Conservation (phyloP, 2,329 filamentous ascomycete species). For the Fusarium lateritium region DNA sequence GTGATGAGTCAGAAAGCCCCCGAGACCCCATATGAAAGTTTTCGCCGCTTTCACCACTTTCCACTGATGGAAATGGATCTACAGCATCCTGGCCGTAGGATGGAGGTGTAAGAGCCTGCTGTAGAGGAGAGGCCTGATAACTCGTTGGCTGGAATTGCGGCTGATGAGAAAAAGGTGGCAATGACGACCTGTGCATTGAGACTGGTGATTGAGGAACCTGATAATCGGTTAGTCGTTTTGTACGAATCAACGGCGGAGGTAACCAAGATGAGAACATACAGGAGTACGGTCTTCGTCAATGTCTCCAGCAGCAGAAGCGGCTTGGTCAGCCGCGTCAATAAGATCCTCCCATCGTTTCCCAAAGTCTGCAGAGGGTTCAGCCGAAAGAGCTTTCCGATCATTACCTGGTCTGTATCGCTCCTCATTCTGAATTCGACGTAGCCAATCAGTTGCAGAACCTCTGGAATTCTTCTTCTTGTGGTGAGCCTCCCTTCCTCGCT, state of each 20-base stretch:
- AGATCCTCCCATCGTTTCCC: conserved; percentile 97
- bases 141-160: conserved; percentile 74
- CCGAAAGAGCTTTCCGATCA: conserved; percentile 87
- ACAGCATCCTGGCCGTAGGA: conserved; percentile 75
- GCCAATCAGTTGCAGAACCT: conserved; percentile 77
- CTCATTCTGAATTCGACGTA: conserved; percentile 71
- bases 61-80: conserved; percentile 91
- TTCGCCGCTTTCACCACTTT: conserved; percentile 80
- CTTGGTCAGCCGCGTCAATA: conserved; percentile 83
- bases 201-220: conserved; percentile 77
- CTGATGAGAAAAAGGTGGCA: conserved; percentile 72
- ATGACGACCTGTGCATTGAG: conserved; percentile 72
- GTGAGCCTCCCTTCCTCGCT: conserved; percentile 80
- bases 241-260: neutral
- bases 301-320: conserved; percentile 90
- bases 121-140: conserved; percentile 91
- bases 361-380: conserved; percentile 85
- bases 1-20: conserved; percentile 79
- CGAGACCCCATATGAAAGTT: conserved; percentile 79
- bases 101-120: conserved; percentile 91
- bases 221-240: conserved; percentile 42
- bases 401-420: conserved; percentile 76
- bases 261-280: conserved; percentile 61
- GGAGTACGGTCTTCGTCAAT: conserved; percentile 92
- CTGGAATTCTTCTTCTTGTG: conserved; percentile 85